phyloP scores from a whole-genome alignment of 1,139 yeast genomes.

The Sugiyamaella japonica region DNA sequence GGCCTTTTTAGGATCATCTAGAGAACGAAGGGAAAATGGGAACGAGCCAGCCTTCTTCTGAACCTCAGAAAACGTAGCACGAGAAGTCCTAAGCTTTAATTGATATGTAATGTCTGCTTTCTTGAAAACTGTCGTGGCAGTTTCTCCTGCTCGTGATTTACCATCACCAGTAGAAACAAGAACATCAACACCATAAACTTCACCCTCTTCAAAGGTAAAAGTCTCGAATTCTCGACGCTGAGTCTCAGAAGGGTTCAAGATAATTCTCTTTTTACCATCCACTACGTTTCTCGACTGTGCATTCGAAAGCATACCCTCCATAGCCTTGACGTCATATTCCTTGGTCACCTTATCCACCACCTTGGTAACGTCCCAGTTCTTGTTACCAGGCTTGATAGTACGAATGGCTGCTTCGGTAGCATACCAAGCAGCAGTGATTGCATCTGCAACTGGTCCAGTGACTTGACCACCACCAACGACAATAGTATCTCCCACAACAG shows the following conservation, averaged over 20 bases:
- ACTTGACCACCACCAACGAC: constrained; percentile 52
- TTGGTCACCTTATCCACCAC: constrained; percentile 64
- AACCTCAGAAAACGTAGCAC: constrained; percentile 65
- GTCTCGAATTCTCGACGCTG: constrained; percentile 67
- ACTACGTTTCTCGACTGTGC: constrained; percentile 67
- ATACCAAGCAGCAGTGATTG: constrained; percentile 69
- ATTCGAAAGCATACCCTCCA: constrained; percentile 78
- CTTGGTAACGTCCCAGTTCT: constrained; percentile 76
- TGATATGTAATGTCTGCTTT: constrained; percentile 68
- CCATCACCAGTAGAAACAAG: constrained; percentile 69
- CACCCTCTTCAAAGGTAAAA: constrained; percentile 68
- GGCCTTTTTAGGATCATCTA: constrained; percentile 69
- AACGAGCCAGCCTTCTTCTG: constrained; percentile 65
- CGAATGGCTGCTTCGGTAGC: constrained; percentile 81
- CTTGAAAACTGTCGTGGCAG: constrained; percentile 71
- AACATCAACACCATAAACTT: constrained; percentile 76
- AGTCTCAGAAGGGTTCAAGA: constrained; percentile 70
- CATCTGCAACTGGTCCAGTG: constrained; percentile 64
- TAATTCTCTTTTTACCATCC: constrained; percentile 76
- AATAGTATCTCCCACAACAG: constrained; percentile 68
- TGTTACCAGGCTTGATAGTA: constrained; percentile 64
- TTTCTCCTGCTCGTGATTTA: constrained; percentile 61
- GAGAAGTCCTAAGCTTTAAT: constrained; percentile 72
- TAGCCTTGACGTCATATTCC: constrained; percentile 59
- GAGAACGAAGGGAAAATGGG: constrained; percentile 69